Evolutionary conservation across 257 asterid genomes (phyloP), one percentile per base, ranked within the genome.

Genomic region (Gentiana macrophylla): DNA sequence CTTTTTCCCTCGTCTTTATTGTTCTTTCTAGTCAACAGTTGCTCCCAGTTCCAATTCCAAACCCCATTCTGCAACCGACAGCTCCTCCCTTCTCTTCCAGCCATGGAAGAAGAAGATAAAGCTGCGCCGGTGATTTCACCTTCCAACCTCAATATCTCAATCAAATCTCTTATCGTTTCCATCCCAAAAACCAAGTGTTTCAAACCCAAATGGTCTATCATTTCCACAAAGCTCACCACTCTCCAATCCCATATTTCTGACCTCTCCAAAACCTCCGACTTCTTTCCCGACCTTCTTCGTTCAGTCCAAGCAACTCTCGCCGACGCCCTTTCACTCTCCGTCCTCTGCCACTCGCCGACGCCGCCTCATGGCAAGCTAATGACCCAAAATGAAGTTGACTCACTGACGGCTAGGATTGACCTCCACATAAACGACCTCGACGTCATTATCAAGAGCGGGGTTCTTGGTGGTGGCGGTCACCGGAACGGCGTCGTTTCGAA

Each of bases 341-440:
- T 57, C 4, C 53, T 70, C 70, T 89, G 95, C 76, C 81, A 67
- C 51, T 57, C 78, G 41, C 67, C 71, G 4, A 54, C 77, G 1
- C 84, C 77, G 2, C 79, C 74, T 0, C 62, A 56, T 7, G 98
- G 96, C 3, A 91, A 91, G 60, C 85, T 91, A 65, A 86, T 68
- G 57, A 91, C 96, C 57, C 98, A 91, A 44, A 91, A 70, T 68
- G 86, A 86, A 49, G 66, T 91, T 61, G 95, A 79, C 61, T 79
- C 94, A 0, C n/a, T 83, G 12, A 55, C 89, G 1, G 84, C 90
- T 0, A 74, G 72, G 55, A 74, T 91, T 51, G 93, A 91, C 52
- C 70, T 62, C 32, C 92, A 79, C 67, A 67, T 78, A 54, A 80
- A 71, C 54, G 98, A 91, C 74, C 73, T 87, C 32, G 72, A 78